These are phyloP conservation scores for Lecanosticta acicola DNA, from an alignment of 2,329 filamentous ascomycete genomes.

Conservation along the genomic window DNA sequence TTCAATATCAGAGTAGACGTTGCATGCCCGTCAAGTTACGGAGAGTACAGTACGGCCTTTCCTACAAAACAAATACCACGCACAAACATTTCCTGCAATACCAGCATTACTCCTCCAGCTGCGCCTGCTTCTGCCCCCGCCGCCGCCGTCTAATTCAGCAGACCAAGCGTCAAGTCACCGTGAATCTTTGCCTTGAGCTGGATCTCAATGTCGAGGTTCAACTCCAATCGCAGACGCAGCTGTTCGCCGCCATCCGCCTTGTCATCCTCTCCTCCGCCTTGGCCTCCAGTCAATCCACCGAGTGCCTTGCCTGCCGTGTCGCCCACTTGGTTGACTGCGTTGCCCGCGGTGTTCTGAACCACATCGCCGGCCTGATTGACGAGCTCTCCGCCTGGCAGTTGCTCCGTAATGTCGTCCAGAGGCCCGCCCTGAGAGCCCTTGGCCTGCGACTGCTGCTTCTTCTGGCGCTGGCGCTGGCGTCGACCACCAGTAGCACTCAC, in stretches of 20 bases:
- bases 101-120: neutral
- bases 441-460: slow-evolving; percentile 41
- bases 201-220: slow-evolving; percentile 59
- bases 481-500: slow-evolving; percentile 50
- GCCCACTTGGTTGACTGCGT: slow-evolving; percentile 41
- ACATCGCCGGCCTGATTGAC: slow-evolving; percentile 50
- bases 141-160: slow-evolving; percentile 35
- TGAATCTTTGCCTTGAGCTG: slow-evolving; percentile 61
- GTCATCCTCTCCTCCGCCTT: slow-evolving; percentile 27
- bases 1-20: neutral
- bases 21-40: neutral
- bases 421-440: slow-evolving; percentile 43
- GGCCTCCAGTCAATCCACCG: slow-evolving; percentile 44
- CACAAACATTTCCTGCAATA: neutral
- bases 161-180: slow-evolving; percentile 56
- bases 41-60: slow-evolving; percentile 8
- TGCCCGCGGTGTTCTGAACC: slow-evolving; percentile 51
- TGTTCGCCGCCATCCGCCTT: slow-evolving; percentile 43
- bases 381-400: slow-evolving; percentile 48
- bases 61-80: neutral
- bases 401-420: slow-evolving; percentile 53
- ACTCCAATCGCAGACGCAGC: slow-evolving; percentile 52
- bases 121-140: neutral
- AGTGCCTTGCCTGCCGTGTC: slow-evolving; percentile 43
- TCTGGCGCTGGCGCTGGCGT: slow-evolving; percentile 50